Conservation (phyloP, 2,329 filamentous ascomycete genomes). For the Nemania bipapillata region DNA sequence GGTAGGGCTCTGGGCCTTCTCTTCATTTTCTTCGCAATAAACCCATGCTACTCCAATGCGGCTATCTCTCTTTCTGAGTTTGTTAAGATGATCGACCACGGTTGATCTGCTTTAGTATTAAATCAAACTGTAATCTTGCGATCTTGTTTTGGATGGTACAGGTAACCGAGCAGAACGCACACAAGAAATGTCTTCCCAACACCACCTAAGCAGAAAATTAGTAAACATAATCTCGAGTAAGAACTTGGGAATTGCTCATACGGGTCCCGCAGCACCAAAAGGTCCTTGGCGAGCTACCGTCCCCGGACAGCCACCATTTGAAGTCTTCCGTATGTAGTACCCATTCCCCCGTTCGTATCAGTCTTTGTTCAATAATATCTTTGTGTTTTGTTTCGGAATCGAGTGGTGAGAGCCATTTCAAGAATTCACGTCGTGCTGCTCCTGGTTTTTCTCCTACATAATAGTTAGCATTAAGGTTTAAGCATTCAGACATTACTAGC, state of each 20-base stretch:
- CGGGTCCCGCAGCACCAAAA: background rate
- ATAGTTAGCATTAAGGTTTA: background rate
- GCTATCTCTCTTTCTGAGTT: background rate
- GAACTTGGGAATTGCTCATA: background rate
- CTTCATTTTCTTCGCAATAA: background rate
- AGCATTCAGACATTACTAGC: too few relatives aligned
- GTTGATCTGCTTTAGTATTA: background rate
- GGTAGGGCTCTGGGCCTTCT: background rate
- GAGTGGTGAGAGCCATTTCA: background rate
- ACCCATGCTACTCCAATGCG: conserved; percentile 1
- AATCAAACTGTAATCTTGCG: background rate
- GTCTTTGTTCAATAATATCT: background rate
- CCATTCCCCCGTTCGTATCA: background rate
- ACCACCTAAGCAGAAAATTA: background rate
- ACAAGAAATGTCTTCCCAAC: conserved; percentile 1
- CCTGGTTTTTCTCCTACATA: background rate
- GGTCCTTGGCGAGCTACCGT: background rate
- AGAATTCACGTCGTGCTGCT: background rate
- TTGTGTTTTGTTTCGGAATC: background rate
- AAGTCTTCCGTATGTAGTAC: background rate
- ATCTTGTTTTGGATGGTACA: background rate
- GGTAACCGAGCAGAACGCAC: background rate
- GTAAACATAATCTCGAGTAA: background rate
- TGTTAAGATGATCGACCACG: background rate
- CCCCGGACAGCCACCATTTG: conserved; percentile 2